Evolutionary conservation across 345 rosid genomes (phyloP), one percentile per base, ranked within the genome.

Genomic region (Mangifera indica): DNA sequence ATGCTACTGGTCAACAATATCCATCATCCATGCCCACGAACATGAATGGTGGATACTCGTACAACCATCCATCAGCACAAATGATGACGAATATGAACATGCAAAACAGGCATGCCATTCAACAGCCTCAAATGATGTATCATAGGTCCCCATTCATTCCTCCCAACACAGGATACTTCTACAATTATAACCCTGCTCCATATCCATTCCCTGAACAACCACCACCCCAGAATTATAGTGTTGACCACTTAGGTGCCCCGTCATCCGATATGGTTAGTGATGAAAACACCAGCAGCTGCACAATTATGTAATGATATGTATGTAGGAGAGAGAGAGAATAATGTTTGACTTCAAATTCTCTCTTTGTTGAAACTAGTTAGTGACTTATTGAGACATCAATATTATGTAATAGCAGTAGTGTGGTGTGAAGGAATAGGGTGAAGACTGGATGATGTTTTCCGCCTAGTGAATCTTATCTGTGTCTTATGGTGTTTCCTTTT

Each of bases 41-140:
- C 86, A 70, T 79, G 67, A 85, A 83, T 69, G 87, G 85, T 69
- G 87, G 85, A 15, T 72, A 78, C 32, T 29, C 32, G 2, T 29
- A 1, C 59, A 77, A 80, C 65, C 75, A 76, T 71, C 81, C 79
- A 78, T 54, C 79, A 78, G 49, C 82, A 21, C 77, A 83, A 72
- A 63, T 81, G 81, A 69, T 73, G 88, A 83, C 77, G 86, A 84
- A 75, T 70, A 78, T 78, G 83, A 81, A 82, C 77, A 78, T 82
- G 91, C 89, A 78, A 60, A 84, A 77, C 55, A 75, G 84, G 80
- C 76, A 77, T 17, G 57, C 74, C 71, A 63, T 76, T 82, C 87
- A 66, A 37, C 95, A 80, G 54, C 88, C 88, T 0, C 96, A 86
- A 71, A 84, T 91, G 88, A 84, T 85, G 87, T 88, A 88, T 55